These are phyloP conservation scores for Nakaseomyces delphensis DNA, from an alignment of 1,139 yeast species.

Conservation along the genomic window DNA sequence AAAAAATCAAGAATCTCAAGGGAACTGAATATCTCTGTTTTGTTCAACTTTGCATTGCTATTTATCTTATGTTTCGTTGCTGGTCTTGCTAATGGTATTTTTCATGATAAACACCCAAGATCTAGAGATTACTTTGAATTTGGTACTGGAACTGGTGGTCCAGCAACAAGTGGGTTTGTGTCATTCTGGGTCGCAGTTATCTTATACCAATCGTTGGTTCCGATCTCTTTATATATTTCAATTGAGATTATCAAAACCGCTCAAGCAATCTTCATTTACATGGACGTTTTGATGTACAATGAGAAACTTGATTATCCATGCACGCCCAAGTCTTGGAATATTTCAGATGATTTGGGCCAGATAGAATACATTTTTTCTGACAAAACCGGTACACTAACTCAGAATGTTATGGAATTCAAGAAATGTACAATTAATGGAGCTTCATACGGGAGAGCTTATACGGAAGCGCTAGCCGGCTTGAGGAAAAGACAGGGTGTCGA, in stretches of 20 bases:
- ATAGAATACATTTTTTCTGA: constrained; percentile 93
- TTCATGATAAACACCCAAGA: constrained; percentile 42
- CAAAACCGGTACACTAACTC: constrained; percentile 94
- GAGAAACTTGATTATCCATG: constrained; percentile 86
- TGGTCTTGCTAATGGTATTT: constrained; percentile 75
- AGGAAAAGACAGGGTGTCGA: constrained; percentile 83
- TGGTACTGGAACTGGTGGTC: constrained; percentile 43
- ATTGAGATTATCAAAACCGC: constrained; percentile 91
- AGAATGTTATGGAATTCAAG: constrained; percentile 93
- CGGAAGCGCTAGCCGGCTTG: constrained; percentile 91
- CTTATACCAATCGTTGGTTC: constrained; percentile 85
- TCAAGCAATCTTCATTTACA: constrained; percentile 87
- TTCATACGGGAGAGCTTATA: constrained; percentile 83
- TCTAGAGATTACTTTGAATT: constrained; percentile 69
- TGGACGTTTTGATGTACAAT: constrained; percentile 82
- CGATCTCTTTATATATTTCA: constrained; percentile 89
- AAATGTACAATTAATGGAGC: constrained; percentile 85
- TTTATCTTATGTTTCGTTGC: constrained; percentile 75
- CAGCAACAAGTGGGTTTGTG: constrained; percentile 66
- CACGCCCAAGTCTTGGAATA: constrained; percentile 93
- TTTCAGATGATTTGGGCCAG: constrained; percentile 94
- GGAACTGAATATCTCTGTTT: constrained; percentile 73
- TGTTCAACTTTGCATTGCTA: constrained; percentile 66
- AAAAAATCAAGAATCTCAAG: constrained; percentile 76
- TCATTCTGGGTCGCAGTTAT: constrained; percentile 85